Evolutionary conservation across 768 basidiomycete species (phyloP).

Genomic region (Lactarius pseudohatsudake): DNA sequence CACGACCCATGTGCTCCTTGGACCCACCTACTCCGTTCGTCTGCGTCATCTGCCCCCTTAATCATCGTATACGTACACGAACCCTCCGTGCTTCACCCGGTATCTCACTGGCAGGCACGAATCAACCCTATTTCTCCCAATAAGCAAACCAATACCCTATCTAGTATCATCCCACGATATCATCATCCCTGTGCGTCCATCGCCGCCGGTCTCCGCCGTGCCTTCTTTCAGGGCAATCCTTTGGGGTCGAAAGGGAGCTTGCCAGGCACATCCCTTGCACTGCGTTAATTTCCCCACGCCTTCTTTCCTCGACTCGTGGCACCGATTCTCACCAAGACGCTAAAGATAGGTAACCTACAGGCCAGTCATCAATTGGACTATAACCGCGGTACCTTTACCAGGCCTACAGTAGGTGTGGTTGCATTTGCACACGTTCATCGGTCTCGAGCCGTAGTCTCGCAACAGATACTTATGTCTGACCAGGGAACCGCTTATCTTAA

Average conservation of each 20-base stretch:
- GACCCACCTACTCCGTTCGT: background rate
- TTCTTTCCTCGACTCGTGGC: background rate
- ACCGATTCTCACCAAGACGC: background rate
- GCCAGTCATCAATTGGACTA: background rate
- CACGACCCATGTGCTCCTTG: constrained; percentile 1
- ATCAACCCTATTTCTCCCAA: constrained; percentile 9
- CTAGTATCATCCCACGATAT: background rate
- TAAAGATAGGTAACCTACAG: background rate
- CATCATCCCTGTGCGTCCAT: background rate
- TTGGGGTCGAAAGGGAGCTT: background rate
- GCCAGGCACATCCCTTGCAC: constrained; percentile 7
- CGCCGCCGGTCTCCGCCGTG: background rate
- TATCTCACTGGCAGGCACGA: constrained; percentile 13
- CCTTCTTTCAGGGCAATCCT: constrained; percentile 1
- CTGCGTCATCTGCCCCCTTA: constrained; percentile 22
- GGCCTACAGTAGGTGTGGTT: background rate
- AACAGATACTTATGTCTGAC: background rate
- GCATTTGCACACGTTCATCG: background rate
- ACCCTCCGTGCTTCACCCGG: background rate
- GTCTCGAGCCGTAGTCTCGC: background rate
- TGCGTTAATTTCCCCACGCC: constrained; percentile 1
- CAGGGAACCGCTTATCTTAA: background rate
- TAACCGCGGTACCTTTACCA: background rate
- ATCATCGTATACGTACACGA: background rate
- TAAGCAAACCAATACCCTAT: constrained; percentile 4